Evolutionary conservation across 1,284 basidiomycete species (phyloP), one percentile per base, ranked within the genome.

Genomic region (Heterobasidion annosum): DNA sequence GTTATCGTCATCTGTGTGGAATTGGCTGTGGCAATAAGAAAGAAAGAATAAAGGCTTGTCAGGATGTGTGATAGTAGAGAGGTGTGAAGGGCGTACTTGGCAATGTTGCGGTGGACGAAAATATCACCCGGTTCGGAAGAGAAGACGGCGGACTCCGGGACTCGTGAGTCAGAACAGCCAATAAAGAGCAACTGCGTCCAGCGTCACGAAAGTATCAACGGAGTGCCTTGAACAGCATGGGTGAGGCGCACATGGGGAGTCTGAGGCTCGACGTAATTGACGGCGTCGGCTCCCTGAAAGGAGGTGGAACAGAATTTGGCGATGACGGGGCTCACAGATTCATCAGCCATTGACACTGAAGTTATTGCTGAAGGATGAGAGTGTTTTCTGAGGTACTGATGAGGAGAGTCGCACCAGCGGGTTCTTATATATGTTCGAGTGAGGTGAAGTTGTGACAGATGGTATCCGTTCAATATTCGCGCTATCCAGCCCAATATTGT

Each of bases 1-100:
- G 60, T 82, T 93, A 62, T 84, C 81, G 68, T 98, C 95, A 57
- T 86, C 71, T 1, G 76, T 72, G 60, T 85, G 86, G 71, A 94
- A 85, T 75, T 94, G 87, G 70, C 89, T 46, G 37, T 2, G 25
- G 25, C 25, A 25, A 25, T 25, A 25, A 25, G 25, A 25, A 25
- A 25, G 45, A 49, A 58, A 51, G 52, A 16, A 16, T 35, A 37
- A 37, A 37, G 48, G 32, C 25, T 4, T 25, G 25, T 25, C 25
- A 25, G 25, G 3, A 49, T 18, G 46, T 37, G 16, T 42, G 47
- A 33, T 49, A 50, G 34, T 8, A 48, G 37, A 45, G n/a, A 25
- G 25, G 34, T 35, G 3, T 42, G 45, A 3, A 15, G 19, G 44
- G 66, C 72, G 57, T 59, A 75, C 73, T 76, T 77, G 49, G 76